Evolutionary conservation across 2,329 filamentous ascomycete species (phyloP).

Genomic region (Fusarium miscanthi): DNA sequence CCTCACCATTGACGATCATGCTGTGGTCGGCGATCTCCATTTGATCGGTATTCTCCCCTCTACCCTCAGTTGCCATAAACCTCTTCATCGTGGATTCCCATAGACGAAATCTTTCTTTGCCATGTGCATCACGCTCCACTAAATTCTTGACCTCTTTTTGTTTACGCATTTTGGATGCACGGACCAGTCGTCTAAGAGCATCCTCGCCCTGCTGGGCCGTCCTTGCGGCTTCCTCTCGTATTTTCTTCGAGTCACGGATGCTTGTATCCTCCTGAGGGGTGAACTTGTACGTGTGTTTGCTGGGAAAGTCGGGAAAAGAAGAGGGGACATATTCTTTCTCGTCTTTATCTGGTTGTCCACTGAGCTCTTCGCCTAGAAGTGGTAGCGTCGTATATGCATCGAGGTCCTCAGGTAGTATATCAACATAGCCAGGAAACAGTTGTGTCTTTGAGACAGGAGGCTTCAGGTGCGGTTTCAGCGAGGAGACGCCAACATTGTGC

Average conservation of each 20-base stretch:
- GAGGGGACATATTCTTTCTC: slow-evolving; percentile 66
- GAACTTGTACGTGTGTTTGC: slow-evolving; percentile 71
- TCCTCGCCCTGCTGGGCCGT: slow-evolving; percentile 72
- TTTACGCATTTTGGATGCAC: slow-evolving; percentile 71
- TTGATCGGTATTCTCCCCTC: slow-evolving; percentile 50
- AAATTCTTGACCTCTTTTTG: slow-evolving; percentile 71
- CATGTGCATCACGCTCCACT: slow-evolving; percentile 63
- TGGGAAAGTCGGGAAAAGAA: slow-evolving; percentile 71
- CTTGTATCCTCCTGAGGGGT: slow-evolving; percentile 64
- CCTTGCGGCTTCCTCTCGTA: slow-evolving; percentile 68
- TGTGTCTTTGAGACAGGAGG: slow-evolving; percentile 60
- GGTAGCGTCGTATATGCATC: slow-evolving; percentile 57
- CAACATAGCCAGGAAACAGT: slow-evolving; percentile 53
- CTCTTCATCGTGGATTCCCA: slow-evolving; percentile 72
- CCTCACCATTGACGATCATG: slow-evolving; percentile 72
- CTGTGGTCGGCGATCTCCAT: slow-evolving; percentile 70
- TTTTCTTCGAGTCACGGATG: slow-evolving; percentile 64
- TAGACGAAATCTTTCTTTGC: slow-evolving; percentile 66
- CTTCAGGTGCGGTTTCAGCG: slow-evolving; percentile 66
- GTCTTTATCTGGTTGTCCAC: slow-evolving; percentile 67
- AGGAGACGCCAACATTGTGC: slow-evolving; percentile 63
- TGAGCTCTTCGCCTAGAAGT: slow-evolving; percentile 65
- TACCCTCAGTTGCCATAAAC: slow-evolving; percentile 55
- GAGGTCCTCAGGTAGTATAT: slow-evolving; percentile 53
- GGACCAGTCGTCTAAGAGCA: slow-evolving; percentile 68